Evolutionary conservation across 805 yeast species (phyloP), one percentile per base, ranked within the genome.

Genomic region (Debaryomyces hansenii): DNA sequence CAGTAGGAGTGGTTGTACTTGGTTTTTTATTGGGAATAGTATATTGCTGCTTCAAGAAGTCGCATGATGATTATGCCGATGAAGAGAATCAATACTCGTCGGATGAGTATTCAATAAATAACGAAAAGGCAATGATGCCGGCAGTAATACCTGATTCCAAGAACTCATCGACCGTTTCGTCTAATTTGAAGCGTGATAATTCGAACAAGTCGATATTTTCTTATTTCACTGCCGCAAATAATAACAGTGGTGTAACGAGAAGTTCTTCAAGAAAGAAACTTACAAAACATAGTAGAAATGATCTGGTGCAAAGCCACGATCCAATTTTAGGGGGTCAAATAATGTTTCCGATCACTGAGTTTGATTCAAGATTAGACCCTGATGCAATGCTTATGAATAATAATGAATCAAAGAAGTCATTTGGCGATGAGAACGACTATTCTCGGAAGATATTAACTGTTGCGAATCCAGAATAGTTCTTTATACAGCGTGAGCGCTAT

Each of bases 1-100:
- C 80, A 0, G 94, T 89, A 14, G 96, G 91, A 1, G 55, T 89
- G 1, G 83, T 84, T 0, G 78, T 67, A 0, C 55, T 80, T 0
- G 74, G 74, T 1, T 40, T 83, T 0, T 41, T 84, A 1, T 54
- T 67, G 0, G 67, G 72, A 0, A 49, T 84, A 2, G 35, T 79
- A 10, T 77, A 50, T 49, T 76, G 56, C 68, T 58, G 63, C 38
- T 60, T 47, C 27, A 49, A 45, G 4, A 42, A 45, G 27, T 47
- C 51, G 34, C 45, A 55, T 36, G 67, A 64, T 49, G 62, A 54
- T 29, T 69, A 54, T 53, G 60, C 69, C 12, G 75, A 72, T 46
- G 75, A 70, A 44, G 76, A 72, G 45, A 66, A 63, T 46, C 73
- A 66, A 41, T 61, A 55, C 52, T 61, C 71, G 1, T 64, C 69